These are phyloP conservation scores for Leucocoprinus leucothites DNA, from an alignment of 768 basidiomycete genomes.

Conservation along the genomic window DNA sequence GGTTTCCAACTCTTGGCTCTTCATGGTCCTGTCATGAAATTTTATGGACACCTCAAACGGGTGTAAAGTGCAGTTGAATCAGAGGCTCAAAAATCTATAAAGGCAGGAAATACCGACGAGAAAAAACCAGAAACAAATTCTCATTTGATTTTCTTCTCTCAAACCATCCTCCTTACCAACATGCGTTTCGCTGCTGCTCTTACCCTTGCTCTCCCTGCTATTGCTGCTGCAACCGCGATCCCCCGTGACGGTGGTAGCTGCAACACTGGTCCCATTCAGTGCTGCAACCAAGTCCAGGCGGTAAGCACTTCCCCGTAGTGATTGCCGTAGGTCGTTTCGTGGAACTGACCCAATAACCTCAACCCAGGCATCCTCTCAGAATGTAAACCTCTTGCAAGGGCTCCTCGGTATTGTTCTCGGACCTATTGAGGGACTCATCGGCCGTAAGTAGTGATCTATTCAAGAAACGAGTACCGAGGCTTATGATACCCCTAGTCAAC, in stretches of 20 bases:
- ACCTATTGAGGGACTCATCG: slow-evolving; percentile 20
- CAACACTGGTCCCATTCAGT: slow-evolving; percentile 12
- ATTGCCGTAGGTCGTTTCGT: too few relatives aligned
- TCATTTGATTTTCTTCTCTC: background rate
- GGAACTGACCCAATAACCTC: background rate
- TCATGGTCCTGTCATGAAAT: too few relatives aligned
- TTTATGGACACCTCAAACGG: too few relatives aligned
- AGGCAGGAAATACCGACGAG: background rate
- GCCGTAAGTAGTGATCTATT: slow-evolving; percentile 3
- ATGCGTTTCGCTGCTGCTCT: slow-evolving; percentile 19
- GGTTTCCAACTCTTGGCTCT: too few relatives aligned
- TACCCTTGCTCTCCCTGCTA: slow-evolving; percentile 20
- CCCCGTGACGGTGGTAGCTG: background rate
- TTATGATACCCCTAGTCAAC: slow-evolving; percentile 1
- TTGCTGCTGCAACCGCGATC: slow-evolving; percentile 21
- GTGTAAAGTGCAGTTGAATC: too few relatives aligned
- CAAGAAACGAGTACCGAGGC: slow-evolving; percentile 2
- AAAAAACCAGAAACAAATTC: background rate
- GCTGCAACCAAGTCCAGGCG: slow-evolving; percentile 18
- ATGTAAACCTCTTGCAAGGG: background rate
- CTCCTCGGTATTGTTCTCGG: slow-evolving; percentile 14
- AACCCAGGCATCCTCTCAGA: background rate
- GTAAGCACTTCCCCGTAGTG: slow-evolving; percentile 6
- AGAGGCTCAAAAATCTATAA: background rate
- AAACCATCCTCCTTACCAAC: too few relatives aligned